These are phyloP conservation scores for Dactylellina cionopaga DNA, from an alignment of 2,329 filamentous ascomycete species.

Conservation along the genomic window DNA sequence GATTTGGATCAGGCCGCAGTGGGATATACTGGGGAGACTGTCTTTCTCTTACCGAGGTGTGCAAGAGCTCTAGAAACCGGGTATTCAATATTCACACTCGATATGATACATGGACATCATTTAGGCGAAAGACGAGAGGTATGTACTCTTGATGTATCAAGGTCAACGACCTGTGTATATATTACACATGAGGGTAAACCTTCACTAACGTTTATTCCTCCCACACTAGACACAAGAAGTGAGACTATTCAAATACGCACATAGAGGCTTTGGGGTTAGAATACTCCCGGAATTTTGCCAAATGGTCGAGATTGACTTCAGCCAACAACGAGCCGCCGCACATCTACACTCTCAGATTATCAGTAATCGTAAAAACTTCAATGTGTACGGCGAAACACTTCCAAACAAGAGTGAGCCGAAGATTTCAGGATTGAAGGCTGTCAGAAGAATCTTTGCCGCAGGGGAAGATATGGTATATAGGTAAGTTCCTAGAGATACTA, in stretches of 20 bases:
- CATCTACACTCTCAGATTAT: background rate
- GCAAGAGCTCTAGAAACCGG: constrained; percentile 57
- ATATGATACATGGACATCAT: constrained; percentile 56
- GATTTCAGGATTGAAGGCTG: constrained; percentile 31
- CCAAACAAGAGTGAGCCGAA: no score
- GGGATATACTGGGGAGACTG: constrained; percentile 55
- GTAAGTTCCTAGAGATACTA: no score
- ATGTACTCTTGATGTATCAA: background rate
- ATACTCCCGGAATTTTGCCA: constrained; percentile 55
- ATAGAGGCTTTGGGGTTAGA: constrained; percentile 57
- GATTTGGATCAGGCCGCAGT: constrained; percentile 57
- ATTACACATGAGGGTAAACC: no score
- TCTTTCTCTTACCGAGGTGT: constrained; percentile 57
- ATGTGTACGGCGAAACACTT: background rate
- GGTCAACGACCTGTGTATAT: no score
- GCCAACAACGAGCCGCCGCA: background rate
- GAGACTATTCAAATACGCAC: constrained; percentile 56
- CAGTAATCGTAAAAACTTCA: background rate
- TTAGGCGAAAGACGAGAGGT: constrained; percentile 50
- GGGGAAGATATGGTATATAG: constrained; percentile 36
- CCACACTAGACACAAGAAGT: constrained; percentile 31
- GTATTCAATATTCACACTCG: constrained; percentile 52
- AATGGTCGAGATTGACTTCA: constrained; percentile 49
- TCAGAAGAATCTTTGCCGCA: constrained; percentile 18
- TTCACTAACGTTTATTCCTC: no score